These are phyloP conservation scores for Penicillium verhagenii DNA, from an alignment of 495 filamentous ascomycete species.

Conservation along the genomic window DNA sequence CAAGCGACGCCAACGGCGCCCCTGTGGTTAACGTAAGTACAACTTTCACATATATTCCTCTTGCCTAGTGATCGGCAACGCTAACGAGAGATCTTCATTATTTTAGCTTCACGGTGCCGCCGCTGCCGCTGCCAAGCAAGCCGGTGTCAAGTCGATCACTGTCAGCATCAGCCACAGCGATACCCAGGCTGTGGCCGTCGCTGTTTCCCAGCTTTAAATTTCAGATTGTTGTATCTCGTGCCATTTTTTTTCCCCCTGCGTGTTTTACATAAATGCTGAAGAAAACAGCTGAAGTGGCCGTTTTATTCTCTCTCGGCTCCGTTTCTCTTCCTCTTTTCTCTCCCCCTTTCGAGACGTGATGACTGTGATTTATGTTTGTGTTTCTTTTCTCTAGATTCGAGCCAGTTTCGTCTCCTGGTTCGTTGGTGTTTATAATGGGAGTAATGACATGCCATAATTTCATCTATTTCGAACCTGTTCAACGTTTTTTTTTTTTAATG, in stretches of 20 bases:
- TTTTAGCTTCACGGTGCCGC: slow-evolving; percentile 77
- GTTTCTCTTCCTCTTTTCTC: background rate
- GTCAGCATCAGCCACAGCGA: slow-evolving; percentile 97
- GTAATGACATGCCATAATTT: slow-evolving; percentile 27
- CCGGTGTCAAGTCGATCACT: slow-evolving; percentile 78
- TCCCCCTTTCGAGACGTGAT: slow-evolving; percentile 27
- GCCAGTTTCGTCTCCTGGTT: slow-evolving; percentile 31
- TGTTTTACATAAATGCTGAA: slow-evolving; percentile 5
- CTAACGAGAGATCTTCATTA: slow-evolving; percentile 42
- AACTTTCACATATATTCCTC: background rate
- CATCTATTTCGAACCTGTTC: slow-evolving; percentile 4
- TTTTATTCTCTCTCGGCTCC: background rate
- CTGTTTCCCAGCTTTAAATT: slow-evolving; percentile 69
- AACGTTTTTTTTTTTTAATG: slow-evolving; percentile 1
- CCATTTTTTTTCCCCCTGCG: background rate
- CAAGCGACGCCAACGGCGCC: slow-evolving; percentile 72
- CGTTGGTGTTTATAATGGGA: slow-evolving; percentile 34
- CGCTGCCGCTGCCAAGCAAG: slow-evolving; percentile 72
- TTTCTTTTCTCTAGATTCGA: slow-evolving; percentile 19
- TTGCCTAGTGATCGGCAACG: slow-evolving; percentile 4
- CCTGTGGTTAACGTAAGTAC: slow-evolving; percentile 78
- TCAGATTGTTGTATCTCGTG: background rate
- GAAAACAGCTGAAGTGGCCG: background rate
- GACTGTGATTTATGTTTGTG: slow-evolving; percentile 31
- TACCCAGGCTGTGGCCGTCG: slow-evolving; percentile 87